phyloP scores from a whole-genome alignment of 163 green algal genomes.

The Botryococcus braunii region DNA sequence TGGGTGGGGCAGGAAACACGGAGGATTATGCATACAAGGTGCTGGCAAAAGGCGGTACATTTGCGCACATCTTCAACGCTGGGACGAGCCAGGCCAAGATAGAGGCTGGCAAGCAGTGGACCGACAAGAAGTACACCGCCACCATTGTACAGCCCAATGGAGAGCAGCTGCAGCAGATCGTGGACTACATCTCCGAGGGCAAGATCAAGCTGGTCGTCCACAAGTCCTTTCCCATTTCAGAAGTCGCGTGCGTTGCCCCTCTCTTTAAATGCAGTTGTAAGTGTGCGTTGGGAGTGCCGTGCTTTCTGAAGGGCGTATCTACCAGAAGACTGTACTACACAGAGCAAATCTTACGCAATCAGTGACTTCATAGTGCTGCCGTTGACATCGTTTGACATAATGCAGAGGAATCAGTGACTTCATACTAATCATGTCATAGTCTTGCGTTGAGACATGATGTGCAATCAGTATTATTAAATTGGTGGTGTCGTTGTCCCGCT shows the following conservation, averaged over 20 bases:
- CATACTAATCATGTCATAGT: no score
- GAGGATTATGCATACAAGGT: neutral
- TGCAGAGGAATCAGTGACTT: no score
- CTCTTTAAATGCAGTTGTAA: no score
- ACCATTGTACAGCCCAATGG: slow-evolving; percentile 8
- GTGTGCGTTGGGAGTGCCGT: no score
- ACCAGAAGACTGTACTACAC: no score
- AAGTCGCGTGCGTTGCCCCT: slow-evolving; percentile 1
- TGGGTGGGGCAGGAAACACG: neutral
- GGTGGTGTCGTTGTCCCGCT: no score
- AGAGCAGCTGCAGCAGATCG: slow-evolving; percentile 18
- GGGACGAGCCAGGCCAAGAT: neutral
- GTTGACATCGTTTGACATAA: no score
- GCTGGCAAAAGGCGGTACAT: neutral
- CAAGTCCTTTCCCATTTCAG: slow-evolving; percentile 5
- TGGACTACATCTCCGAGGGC: slow-evolving; percentile 17
- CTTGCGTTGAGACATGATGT: no score
- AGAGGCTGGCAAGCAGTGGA: slow-evolving; percentile 3
- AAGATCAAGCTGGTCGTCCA: slow-evolving; percentile 23
- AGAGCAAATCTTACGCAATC: no score
- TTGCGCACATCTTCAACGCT: slow-evolving; percentile 3
- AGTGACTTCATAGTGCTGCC: no score
- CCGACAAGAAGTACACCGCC: slow-evolving; percentile 1
- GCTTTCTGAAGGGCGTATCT: no score
- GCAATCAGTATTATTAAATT: no score